Percentiles rank a stretch among this genome's conserved stretches.
Evolutionary conservation across 2,329 filamentous ascomycete genomes (phyloP).

Genomic region (Herpotrichia juniperi): DNA sequence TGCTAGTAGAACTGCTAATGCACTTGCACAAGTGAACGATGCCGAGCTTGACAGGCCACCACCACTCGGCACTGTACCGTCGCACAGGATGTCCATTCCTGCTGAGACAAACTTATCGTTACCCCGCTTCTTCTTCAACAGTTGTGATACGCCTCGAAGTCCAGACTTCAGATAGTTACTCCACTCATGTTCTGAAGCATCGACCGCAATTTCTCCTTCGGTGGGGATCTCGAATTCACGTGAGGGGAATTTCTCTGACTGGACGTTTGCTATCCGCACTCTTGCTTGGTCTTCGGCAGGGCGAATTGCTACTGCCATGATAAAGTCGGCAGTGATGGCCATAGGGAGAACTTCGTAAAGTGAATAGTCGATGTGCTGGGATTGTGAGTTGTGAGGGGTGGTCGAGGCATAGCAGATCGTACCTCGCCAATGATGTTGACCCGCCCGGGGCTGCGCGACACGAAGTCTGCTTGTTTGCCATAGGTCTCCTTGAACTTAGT

Average conservation of each 20-base stretch:
- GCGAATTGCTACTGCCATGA: constrained; percentile 76
- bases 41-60: constrained; percentile 93
- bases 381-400: constrained; percentile 18
- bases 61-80: constrained; percentile 90
- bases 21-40: constrained; percentile 89
- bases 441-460: constrained; percentile 87
- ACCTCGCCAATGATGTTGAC: constrained; percentile 97
- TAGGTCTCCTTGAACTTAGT: constrained; percentile 73
- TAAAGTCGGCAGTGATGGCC: constrained; percentile 88
- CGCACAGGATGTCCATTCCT: constrained; percentile 86
- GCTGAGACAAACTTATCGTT: constrained; percentile 65
- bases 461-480: constrained; percentile 74
- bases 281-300: constrained; percentile 61
- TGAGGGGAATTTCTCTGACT: constrained; percentile 74
- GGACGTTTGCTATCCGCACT: constrained; percentile 81
- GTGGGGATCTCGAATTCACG: constrained; percentile 74
- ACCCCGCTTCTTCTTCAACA: constrained; percentile 72
- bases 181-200: constrained; percentile 88
- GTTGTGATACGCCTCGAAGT: constrained; percentile 77
- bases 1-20: constrained; percentile 84
- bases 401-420: constrained; percentile 7
- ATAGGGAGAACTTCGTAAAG: constrained; percentile 95
- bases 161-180: constrained; percentile 98
- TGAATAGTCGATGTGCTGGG: constrained; percentile 91
- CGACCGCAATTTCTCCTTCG: constrained; percentile 68